These are phyloP conservation scores for Yamadazyma conglobata DNA, from an alignment of 1,139 yeast genomes.

Conservation along the genomic window DNA sequence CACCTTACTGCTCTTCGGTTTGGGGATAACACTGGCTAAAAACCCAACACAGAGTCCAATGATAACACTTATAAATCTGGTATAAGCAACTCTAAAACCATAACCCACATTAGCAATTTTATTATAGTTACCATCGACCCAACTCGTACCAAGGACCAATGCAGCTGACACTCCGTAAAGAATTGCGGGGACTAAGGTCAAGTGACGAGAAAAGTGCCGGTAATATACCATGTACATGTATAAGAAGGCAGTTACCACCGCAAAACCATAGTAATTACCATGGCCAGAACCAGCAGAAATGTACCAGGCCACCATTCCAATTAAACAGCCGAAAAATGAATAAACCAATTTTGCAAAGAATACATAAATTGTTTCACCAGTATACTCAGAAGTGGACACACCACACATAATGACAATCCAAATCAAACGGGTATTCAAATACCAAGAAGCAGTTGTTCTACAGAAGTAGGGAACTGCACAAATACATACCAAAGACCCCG, in stretches of 20 bases:
- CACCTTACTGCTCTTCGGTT: constrained; percentile 28
- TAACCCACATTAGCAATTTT: constrained; percentile 14
- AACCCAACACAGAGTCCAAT: constrained; percentile 32
- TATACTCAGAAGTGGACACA: constrained; percentile 29
- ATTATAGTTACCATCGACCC: constrained; percentile 21
- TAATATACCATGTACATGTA: constrained; percentile 24
- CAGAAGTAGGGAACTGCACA: constrained; percentile 30
- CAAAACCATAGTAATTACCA: constrained; percentile 34
- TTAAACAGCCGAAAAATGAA: constrained; percentile 29
- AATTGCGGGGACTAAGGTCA: constrained; percentile 27
- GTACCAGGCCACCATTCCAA: constrained; percentile 37
- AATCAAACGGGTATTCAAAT: constrained; percentile 24
- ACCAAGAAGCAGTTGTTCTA: constrained; percentile 31
- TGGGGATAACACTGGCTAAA: constrained; percentile 30
- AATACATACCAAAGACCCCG: constrained; percentile 22
- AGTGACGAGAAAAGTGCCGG: constrained; percentile 33
- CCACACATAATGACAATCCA: constrained; percentile 38
- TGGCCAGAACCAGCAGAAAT: constrained; percentile 30
- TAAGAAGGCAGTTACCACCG: constrained; percentile 28
- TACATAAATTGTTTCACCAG: constrained; percentile 33
- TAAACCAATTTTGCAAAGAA: constrained; percentile 25
- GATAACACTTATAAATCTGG: constrained; percentile 27
- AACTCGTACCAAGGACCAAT: constrained; percentile 36
- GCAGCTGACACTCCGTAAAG: constrained; percentile 28
- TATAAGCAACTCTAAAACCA: constrained; percentile 22